Percentiles rank a stretch among this genome's conserved stretches.
Conservation (phyloP, 164 flowering plant species). For the Kalanchoe fedtschenkoi region DNA sequence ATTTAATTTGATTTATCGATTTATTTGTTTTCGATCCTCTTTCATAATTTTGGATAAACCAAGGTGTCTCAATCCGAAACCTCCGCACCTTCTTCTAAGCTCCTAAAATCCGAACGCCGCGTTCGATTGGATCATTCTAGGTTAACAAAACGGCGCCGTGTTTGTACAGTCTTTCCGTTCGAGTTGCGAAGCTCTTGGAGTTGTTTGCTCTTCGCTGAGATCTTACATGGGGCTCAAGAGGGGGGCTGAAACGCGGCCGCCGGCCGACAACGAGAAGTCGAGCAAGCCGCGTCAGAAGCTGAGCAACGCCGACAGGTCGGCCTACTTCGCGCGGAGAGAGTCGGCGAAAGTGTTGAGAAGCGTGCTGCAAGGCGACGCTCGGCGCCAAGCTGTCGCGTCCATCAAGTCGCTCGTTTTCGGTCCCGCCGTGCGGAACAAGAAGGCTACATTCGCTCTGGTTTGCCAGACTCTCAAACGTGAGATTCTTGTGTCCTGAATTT, state of each 20-base stretch:
- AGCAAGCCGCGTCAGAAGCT: conserved; percentile 10
- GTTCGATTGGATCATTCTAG: too few species aligned
- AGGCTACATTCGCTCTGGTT: conserved; percentile 75
- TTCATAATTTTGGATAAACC: too few species aligned
- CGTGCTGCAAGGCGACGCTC: conserved; percentile 70
- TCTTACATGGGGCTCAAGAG: neutral
- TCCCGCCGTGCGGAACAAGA: conserved; percentile 73
- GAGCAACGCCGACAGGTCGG: conserved; percentile 49
- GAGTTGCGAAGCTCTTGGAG: too few species aligned
- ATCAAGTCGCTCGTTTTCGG: conserved; percentile 78
- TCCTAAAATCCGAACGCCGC: too few species aligned
- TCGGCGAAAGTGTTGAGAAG: conserved; percentile 66
- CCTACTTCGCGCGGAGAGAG: conserved; percentile 83
- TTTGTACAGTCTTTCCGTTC: too few species aligned
- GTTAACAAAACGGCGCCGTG: too few species aligned
- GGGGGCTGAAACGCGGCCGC: neutral
- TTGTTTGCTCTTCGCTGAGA: neutral
- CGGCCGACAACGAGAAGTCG: conserved; percentile 6
- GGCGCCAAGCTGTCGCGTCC: conserved; percentile 65
- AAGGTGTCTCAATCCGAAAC: too few species aligned
- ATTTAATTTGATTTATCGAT: too few species aligned
- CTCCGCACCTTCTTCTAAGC: too few species aligned
- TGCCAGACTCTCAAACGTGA: conserved; percentile 86
- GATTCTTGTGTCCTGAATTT: conserved; percentile 9
- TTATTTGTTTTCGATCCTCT: too few species aligned